phyloP scores from a whole-genome alignment of 345 rosid genomes.

The Cardamine chenopodiifolia region DNA sequence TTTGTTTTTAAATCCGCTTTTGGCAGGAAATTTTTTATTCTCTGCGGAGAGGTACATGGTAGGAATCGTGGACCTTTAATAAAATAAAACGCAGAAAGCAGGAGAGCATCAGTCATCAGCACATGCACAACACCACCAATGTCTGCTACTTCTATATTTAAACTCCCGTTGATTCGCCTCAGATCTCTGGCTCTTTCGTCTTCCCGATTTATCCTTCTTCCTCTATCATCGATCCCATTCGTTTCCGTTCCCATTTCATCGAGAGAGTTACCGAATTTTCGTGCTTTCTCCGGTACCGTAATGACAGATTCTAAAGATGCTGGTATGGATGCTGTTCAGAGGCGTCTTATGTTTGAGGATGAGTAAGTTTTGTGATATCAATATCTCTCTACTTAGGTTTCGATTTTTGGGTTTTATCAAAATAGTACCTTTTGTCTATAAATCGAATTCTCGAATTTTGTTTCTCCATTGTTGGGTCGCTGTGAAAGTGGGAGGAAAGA shows the following conservation, averaged over 20 bases:
- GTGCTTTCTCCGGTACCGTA: conserved; percentile 21
- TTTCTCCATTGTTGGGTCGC: not conserved
- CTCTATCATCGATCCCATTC: conserved; percentile 9
- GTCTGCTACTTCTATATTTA: conserved; percentile 43
- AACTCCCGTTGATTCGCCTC: conserved; percentile 38
- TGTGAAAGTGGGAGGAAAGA: not conserved
- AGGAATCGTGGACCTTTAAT: not conserved
- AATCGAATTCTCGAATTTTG: not conserved
- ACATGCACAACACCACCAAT: conserved; percentile 27
- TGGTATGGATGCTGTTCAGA: conserved; percentile 97
- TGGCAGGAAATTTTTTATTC: not conserved
- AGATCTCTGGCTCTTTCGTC: conserved; percentile 40
- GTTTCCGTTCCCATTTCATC: conserved; percentile 17
- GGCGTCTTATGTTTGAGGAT: conserved; percentile 99
- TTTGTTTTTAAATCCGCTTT: not conserved
- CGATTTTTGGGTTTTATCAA: conserved; percentile 1
- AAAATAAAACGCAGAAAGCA: conserved; percentile 26
- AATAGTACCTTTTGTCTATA: conserved; percentile 6
- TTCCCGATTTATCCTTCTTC: conserved; percentile 20
- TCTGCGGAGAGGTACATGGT: conserved; percentile 28
- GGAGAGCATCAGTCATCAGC: conserved; percentile 14
- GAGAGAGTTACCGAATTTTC: conserved; percentile 39
- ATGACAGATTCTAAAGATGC: conserved; percentile 63
- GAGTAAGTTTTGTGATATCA: conserved; percentile 50
- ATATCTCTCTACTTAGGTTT: not conserved